phyloP scores from a whole-genome alignment of 1,284 basidiomycete species.

The Neotropicomus parvogracilis region DNA sequence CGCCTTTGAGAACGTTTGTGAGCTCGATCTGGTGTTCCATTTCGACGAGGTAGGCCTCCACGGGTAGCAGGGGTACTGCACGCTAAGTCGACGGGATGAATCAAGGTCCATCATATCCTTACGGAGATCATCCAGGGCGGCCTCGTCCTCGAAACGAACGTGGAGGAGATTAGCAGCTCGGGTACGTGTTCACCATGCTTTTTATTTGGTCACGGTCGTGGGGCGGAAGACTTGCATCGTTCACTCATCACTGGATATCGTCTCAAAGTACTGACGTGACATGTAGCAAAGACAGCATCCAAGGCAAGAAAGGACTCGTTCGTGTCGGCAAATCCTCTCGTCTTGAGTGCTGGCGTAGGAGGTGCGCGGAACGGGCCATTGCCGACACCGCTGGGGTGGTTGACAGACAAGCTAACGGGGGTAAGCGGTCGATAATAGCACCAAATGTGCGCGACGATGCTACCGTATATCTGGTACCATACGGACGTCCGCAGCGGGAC shows the following conservation, averaged over 20 bases:
- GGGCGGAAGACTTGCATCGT: background rate
- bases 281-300: slow-evolving; percentile 60
- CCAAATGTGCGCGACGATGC: background rate
- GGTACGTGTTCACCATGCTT: slow-evolving; percentile 44
- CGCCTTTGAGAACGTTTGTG: slow-evolving; percentile 98
- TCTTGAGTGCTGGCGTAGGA: slow-evolving; percentile 56
- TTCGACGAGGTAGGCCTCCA: slow-evolving; percentile 81
- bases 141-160: slow-evolving; percentile 96
- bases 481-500: background rate
- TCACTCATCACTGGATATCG: slow-evolving; percentile 7
- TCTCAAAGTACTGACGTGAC: slow-evolving; percentile 13
- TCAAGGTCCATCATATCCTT: slow-evolving; percentile 85
- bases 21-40: slow-evolving; percentile 97
- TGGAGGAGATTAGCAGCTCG: slow-evolving; percentile 81
- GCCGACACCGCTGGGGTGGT: slow-evolving; percentile 74
- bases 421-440: slow-evolving; percentile 33
- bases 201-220: background rate
- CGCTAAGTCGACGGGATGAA: slow-evolving; percentile 7
- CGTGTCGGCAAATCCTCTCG: slow-evolving; percentile 71
- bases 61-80: background rate
- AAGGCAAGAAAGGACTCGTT: slow-evolving; percentile 73
- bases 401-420: slow-evolving; percentile 69
- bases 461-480: slow-evolving; percentile 2
- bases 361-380: slow-evolving; percentile 57
- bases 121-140: slow-evolving; percentile 96